These are phyloP conservation scores for Neurospora intermedia DNA, from an alignment of 495 filamentous ascomycete genomes.

Conservation along the genomic window DNA sequence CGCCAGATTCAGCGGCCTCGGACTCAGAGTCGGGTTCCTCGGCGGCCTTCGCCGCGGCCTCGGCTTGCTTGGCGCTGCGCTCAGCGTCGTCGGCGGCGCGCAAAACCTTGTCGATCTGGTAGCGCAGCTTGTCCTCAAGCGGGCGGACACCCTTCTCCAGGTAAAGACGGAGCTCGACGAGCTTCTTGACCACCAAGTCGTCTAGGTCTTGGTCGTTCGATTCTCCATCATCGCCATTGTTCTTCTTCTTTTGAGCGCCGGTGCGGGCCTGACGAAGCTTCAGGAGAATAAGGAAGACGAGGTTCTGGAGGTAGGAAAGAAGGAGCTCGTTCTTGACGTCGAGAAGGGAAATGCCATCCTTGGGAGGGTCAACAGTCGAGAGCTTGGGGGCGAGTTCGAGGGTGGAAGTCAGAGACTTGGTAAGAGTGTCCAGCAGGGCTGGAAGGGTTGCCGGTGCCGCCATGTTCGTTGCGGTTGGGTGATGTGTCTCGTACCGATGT, in stretches of 20 bases:
- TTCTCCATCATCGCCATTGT: conserved; percentile 9
- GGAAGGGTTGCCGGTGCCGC: conserved; percentile 40
- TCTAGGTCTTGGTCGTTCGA: conserved; percentile 18
- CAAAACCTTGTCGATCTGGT: conserved; percentile 83
- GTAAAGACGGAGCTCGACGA: conserved; percentile 77
- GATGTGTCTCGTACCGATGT: background rate
- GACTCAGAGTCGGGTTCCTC: conserved; percentile 29
- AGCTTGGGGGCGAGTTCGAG: conserved; percentile 51
- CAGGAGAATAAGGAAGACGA: conserved; percentile 77
- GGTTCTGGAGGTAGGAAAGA: conserved; percentile 88
- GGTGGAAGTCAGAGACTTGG: conserved; percentile 50
- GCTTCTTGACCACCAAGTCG: conserved; percentile 57
- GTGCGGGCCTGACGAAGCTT: conserved; percentile 56
- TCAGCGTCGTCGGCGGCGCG: conserved; percentile 73
- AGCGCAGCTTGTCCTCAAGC: conserved; percentile 74
- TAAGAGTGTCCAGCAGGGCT: conserved; percentile 51
- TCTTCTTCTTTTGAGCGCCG: conserved; percentile 19
- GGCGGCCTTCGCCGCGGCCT: conserved; percentile 21
- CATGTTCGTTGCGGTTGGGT: conserved; percentile 22
- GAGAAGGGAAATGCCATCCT: conserved; percentile 86
- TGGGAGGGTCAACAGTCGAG: conserved; percentile 46
- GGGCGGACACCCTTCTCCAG: conserved; percentile 85
- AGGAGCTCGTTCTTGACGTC: conserved; percentile 92
- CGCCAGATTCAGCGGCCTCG: conserved; percentile 28
- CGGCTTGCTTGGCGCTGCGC: conserved; percentile 16